These are phyloP conservation scores for Sarocladiaceae sp. DNA, from an alignment of 2,329 filamentous ascomycete genomes.

Conservation along the genomic window DNA sequence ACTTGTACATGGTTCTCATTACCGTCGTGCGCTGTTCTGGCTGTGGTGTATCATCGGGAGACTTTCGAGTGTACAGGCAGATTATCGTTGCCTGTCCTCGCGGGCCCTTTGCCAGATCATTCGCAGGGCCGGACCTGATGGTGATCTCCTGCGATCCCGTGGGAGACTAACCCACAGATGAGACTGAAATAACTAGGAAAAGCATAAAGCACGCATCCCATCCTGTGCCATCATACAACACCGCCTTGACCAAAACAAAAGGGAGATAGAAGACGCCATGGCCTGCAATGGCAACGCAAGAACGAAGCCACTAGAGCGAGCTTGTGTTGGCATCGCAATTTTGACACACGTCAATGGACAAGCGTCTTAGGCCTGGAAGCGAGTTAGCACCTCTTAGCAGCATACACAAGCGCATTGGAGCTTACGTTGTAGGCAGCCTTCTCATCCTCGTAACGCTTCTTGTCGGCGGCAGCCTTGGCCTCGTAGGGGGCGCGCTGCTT, in stretches of 20 bases:
- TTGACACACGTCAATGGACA: too few species aligned
- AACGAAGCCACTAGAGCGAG: slow-evolving; percentile 10
- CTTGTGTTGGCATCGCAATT: background rate
- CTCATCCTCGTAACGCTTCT: slow-evolving; percentile 99
- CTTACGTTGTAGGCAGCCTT: slow-evolving; percentile 89
- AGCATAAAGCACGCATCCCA: slow-evolving; percentile 31
- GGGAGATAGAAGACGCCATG: slow-evolving; percentile 24
- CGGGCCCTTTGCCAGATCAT: slow-evolving; percentile 6
- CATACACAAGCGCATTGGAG: background rate
- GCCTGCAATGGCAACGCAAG: slow-evolving; percentile 14
- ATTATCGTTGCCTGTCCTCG: slow-evolving; percentile 6
- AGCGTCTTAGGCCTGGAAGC: too few species aligned
- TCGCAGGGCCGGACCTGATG: slow-evolving; percentile 1
- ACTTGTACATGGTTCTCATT: slow-evolving; percentile 10
- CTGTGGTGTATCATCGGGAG: slow-evolving; percentile 4
- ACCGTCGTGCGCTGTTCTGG: slow-evolving; percentile 9
- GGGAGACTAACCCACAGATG: slow-evolving; percentile 8
- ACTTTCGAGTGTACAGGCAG: slow-evolving; percentile 5
- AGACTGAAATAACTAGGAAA: slow-evolving; percentile 14
- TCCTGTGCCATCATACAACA: slow-evolving; percentile 37
- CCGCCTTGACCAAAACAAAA: slow-evolving; percentile 31
- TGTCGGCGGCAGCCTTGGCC: slow-evolving; percentile 92
- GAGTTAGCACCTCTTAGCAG: too few species aligned
- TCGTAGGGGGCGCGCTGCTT: slow-evolving; percentile 93
- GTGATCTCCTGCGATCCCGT: slow-evolving; percentile 6